Conservation (phyloP, 352 stramenopile species). For the Thalassiosira mediterranea region DNA sequence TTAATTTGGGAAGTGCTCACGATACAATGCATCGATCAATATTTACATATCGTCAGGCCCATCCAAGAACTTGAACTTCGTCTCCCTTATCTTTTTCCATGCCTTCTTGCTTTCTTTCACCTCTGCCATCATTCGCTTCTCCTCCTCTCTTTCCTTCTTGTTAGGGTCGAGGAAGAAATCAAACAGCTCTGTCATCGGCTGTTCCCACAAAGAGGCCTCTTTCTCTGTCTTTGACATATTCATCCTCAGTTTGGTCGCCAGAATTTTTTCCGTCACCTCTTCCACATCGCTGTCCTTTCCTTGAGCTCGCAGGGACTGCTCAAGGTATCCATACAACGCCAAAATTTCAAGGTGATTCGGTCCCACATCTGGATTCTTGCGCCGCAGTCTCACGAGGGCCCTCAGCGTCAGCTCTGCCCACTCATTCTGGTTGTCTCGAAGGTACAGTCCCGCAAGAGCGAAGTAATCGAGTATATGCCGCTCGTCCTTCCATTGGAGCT, state of each 20-base stretch:
- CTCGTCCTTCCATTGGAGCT: slow-evolving; percentile 82
- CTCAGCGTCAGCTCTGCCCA: slow-evolving; percentile 75
- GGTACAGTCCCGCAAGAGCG: slow-evolving; percentile 75
- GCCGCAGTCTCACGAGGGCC: slow-evolving; percentile 71
- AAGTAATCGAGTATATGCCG: slow-evolving; percentile 84
- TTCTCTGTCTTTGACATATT: slow-evolving; percentile 59
- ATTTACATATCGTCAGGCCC: slow-evolving; percentile 1
- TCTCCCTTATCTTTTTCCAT: slow-evolving; percentile 74
- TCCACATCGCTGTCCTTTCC: slow-evolving; percentile 69
- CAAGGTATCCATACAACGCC: slow-evolving; percentile 71
- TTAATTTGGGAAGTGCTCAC: background rate
- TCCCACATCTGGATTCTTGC: slow-evolving; percentile 78
- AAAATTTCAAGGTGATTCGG: slow-evolving; percentile 76
- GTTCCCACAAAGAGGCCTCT: slow-evolving; percentile 66
- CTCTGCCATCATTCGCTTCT: slow-evolving; percentile 74
- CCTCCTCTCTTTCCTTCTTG: slow-evolving; percentile 77
- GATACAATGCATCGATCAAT: background rate
- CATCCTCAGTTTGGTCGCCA: slow-evolving; percentile 42
- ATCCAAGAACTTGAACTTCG: slow-evolving; percentile 81
- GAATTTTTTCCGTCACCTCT: slow-evolving; percentile 46
- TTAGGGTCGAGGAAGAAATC: slow-evolving; percentile 80
- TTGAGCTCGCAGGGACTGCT: slow-evolving; percentile 56
- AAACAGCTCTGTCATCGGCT: slow-evolving; percentile 62
- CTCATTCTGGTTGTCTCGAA: slow-evolving; percentile 73
- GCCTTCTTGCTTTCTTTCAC: slow-evolving; percentile 72